phyloP scores from a whole-genome alignment of 306 rosid species.

The Sophora flavescens region DNA sequence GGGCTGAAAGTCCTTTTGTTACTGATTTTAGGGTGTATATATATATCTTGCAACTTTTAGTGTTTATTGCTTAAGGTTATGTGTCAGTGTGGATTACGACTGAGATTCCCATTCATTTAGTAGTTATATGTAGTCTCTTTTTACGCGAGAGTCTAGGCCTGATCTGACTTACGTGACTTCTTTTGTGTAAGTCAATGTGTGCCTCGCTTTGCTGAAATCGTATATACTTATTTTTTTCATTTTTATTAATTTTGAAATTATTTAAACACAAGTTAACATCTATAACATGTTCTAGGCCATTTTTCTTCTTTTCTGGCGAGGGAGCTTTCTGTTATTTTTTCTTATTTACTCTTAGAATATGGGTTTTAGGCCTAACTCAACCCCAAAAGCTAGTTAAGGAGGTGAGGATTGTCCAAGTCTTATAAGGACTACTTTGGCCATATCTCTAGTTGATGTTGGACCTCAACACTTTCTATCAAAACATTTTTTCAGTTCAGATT shows the following conservation, averaged over 20 bases:
- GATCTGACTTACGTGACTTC: conserved; percentile 28
- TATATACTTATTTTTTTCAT: not conserved
- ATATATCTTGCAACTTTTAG: not conserved
- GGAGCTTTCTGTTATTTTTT: not conserved
- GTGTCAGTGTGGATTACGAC: not conserved
- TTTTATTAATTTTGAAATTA: not conserved
- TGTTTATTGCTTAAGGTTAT: not conserved
- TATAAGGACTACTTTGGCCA: no score
- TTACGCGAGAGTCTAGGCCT: not conserved
- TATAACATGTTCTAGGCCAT: not conserved
- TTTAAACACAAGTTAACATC: not conserved
- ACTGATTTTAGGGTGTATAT: not conserved
- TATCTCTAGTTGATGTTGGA: no score
- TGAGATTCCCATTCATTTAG: conserved; percentile 2
- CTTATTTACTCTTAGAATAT: not conserved
- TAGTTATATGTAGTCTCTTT: not conserved
- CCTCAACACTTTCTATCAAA: not conserved
- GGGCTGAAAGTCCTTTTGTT: not conserved
- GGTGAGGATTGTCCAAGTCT: no score
- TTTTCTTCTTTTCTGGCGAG: not conserved
- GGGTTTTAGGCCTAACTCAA: no score
- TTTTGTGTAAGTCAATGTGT: conserved; percentile 11
- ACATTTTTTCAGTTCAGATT: not conserved
- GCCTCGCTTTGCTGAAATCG: conserved; percentile 2
- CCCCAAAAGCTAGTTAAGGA: no score